Evolutionary conservation across 148 eudicot genomes (phyloP), one percentile per base, ranked within the genome.

Genomic region (Limonium bicolor): DNA sequence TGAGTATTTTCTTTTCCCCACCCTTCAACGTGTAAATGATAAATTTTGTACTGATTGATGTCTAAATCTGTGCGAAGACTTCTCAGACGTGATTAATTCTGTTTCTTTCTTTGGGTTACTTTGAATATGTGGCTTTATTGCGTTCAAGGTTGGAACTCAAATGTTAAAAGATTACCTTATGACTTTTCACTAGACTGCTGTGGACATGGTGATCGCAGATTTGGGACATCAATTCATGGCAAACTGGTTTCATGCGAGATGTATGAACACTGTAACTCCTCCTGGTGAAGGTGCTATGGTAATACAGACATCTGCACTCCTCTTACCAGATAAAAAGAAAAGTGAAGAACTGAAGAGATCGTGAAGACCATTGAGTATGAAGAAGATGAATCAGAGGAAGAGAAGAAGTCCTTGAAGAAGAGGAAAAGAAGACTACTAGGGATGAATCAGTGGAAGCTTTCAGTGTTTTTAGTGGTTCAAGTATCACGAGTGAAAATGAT

Each of bases 281-380:
- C 62, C 78, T 16, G 95, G 95, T 48, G 99, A 85, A 81, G 99
- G 99, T 53, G 78, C 70, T 29, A 68, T 92, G 38, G 74, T 81
- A 36, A 67, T 68, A 64, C 85, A 71, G 73, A 76, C 86, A 23
- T 51, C 76, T 11, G 69, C 78, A 10, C 85, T 78, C 63, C 67
- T 92, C 48, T 68, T n/a, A n/a, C n/a, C n/a, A n/a, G n/a, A n/a
- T n/a, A n/a, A n/a, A n/a, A n/a, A n/a, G n/a, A n/a, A n/a, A n/a
- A n/a, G n/a, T n/a, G n/a, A n/a, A n/a, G n/a, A n/a, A n/a, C n/a
- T n/a, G n/a, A n/a, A n/a, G n/a, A n/a, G n/a, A n/a, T n/a, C n/a
- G n/a, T n/a, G n/a, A n/a, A n/a, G n/a, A n/a, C n/a, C n/a, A n/a
- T n/a, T n/a, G n/a, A n/a, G n/a, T n/a, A n/a, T n/a, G n/a, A n/a